Percentiles rank a stretch among this genome's conserved stretches.
Conservation (phyloP, 2,329 filamentous ascomycete species). For the Intubia oerlemansii region DNA sequence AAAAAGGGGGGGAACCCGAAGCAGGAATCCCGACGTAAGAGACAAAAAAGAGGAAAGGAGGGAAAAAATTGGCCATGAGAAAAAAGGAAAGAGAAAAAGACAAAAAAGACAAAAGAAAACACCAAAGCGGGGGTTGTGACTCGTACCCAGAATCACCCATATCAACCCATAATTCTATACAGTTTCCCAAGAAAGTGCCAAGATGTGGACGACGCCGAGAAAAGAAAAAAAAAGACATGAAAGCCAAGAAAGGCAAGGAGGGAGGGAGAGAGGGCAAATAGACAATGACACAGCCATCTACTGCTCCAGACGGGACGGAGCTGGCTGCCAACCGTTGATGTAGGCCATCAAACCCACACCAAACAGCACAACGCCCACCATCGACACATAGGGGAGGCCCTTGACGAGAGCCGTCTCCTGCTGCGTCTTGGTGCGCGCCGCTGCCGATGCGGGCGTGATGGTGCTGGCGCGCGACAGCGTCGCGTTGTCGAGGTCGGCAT, state of each 20-base stretch:
- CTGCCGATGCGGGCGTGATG: slow-evolving; percentile 19
- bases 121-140: too few species aligned
- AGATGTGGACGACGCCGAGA: too few species aligned
- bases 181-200: too few species aligned
- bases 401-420: slow-evolving; percentile 27
- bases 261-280: too few species aligned
- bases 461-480: slow-evolving; percentile 26
- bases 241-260: too few species aligned
- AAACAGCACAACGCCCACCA: slow-evolving; percentile 61
- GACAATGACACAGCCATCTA: too few species aligned
- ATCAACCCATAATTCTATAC: too few species aligned
- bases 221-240: not conserved
- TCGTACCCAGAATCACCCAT: too few species aligned
- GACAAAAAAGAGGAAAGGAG: not conserved
- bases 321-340: slow-evolving; percentile 65
- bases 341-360: slow-evolving; percentile 75
- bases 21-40: not conserved
- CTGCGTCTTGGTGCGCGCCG: slow-evolving; percentile 15
- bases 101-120: not conserved
- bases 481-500: not conserved
- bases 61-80: too few species aligned
- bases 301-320: too few species aligned
- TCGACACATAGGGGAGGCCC: slow-evolving; percentile 55
- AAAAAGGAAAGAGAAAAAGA: not conserved
- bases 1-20: not conserved